phyloP scores from a whole-genome alignment of 129 eudicot species.

The Deinandra increscens region DNA sequence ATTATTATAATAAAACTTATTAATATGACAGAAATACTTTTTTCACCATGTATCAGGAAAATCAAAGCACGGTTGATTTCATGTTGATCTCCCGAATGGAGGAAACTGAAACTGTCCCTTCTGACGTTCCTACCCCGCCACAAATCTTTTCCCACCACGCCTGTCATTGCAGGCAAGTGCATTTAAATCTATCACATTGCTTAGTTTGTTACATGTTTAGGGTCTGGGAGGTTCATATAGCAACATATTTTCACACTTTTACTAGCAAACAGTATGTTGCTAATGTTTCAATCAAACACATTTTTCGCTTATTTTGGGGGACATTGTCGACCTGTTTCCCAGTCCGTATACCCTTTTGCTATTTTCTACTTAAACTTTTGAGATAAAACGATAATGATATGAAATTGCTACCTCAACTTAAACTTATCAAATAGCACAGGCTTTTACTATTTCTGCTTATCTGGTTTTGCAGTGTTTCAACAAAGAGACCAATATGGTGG shows the following conservation, averaged over 20 bases:
- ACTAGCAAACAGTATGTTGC: too few relatives aligned
- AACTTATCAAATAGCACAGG: not conserved
- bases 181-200: slow-evolving; percentile 2
- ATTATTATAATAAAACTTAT: not conserved
- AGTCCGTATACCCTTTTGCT: too few relatives aligned
- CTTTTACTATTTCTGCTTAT: not conserved
- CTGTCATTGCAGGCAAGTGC: slow-evolving; percentile 84
- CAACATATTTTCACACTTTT: not conserved
- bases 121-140: slow-evolving; percentile 32
- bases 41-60: slow-evolving; percentile 43
- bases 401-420: not conserved
- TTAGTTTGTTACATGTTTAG: not conserved
- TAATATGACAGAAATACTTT: not conserved
- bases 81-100: slow-evolving; percentile 61
- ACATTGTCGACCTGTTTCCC: too few relatives aligned
- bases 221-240: not conserved
- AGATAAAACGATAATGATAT: not conserved
- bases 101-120: slow-evolving; percentile 27
- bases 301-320: not conserved
- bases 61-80: slow-evolving; percentile 63
- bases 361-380: not conserved
- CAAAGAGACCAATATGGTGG: slow-evolving; percentile 82
- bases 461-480: slow-evolving; percentile 44
- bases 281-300: too few relatives aligned
- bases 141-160: slow-evolving; percentile 66